Evolutionary conservation across 192 early-diverging fungal species (phyloP).

Genomic region (Gigaspora rosea): DNA sequence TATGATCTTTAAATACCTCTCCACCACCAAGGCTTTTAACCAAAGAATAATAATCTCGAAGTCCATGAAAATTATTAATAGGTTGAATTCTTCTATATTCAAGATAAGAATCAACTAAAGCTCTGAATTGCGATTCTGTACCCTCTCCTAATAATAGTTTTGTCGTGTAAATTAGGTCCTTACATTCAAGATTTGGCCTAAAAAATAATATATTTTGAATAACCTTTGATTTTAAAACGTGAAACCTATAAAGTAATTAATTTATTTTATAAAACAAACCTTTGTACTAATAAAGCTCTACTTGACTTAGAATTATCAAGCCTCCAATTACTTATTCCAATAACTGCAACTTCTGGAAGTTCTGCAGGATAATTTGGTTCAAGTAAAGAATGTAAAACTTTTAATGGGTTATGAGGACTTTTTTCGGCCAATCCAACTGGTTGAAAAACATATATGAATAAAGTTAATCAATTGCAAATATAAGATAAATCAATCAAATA

Average conservation of each 20-base stretch:
- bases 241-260: too few species aligned
- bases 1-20: neutral
- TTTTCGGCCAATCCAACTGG: conserved; percentile 24
- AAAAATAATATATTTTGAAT: too few species aligned
- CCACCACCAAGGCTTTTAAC: neutral
- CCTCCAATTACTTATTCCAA: neutral
- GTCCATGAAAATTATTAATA: neutral
- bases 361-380: conserved; percentile 24
- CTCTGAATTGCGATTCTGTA: neutral
- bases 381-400: conserved; percentile 25
- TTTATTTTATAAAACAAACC: too few species aligned
- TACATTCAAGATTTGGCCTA: neutral
- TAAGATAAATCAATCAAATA: neutral
- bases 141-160: neutral
- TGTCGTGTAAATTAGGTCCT: neutral
- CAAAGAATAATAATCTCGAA: neutral
- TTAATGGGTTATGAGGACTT: conserved; percentile 23
- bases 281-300: conserved; percentile 18
- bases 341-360: neutral
- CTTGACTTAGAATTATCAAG: neutral
- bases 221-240: too few species aligned
- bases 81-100: neutral
- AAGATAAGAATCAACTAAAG: neutral
- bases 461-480: neutral
- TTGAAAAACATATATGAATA: too few species aligned